Evolutionary conservation across 345 rosid species (phyloP).

Genomic region (Boechera retrofracta): DNA sequence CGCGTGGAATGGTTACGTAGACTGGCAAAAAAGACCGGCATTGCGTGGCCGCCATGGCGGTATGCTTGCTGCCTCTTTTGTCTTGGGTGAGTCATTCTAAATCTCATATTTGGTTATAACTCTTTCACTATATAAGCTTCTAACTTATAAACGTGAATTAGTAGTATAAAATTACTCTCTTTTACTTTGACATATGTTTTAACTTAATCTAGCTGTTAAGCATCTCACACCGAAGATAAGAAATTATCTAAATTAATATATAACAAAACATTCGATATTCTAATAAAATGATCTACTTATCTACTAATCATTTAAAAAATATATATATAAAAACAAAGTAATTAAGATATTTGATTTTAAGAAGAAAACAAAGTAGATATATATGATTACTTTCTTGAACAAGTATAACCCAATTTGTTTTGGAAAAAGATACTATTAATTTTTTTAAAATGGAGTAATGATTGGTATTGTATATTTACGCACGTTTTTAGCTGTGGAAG

Average conservation of each 20-base stretch:
- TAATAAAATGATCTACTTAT: neutral
- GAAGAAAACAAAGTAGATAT: too few species aligned
- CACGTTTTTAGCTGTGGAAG: conserved; percentile 66
- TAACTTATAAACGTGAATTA: neutral
- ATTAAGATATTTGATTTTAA: neutral
- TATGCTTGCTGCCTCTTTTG: conserved; percentile 79
- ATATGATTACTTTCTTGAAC: too few species aligned
- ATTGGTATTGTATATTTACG: conserved; percentile 1
- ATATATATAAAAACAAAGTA: neutral
- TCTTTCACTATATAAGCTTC: neutral
- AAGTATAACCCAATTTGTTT: too few species aligned
- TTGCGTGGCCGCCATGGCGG: conserved; percentile 73
- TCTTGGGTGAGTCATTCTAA: conserved; percentile 59
- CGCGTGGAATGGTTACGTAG: conserved; percentile 64
- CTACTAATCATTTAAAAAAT: neutral
- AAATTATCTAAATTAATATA: neutral
- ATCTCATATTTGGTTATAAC: neutral
- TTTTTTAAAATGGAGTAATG: neutral
- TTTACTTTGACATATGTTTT: neutral
- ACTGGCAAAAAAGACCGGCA: conserved; percentile 77
- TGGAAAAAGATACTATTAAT: too few species aligned
- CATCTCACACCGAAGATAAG: too few species aligned
- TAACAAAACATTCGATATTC: too few species aligned
- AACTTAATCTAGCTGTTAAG: neutral
- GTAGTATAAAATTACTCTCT: neutral